These are phyloP conservation scores for Syzygium oleosum DNA, from an alignment of 345 rosid species.

Conservation along the genomic window DNA sequence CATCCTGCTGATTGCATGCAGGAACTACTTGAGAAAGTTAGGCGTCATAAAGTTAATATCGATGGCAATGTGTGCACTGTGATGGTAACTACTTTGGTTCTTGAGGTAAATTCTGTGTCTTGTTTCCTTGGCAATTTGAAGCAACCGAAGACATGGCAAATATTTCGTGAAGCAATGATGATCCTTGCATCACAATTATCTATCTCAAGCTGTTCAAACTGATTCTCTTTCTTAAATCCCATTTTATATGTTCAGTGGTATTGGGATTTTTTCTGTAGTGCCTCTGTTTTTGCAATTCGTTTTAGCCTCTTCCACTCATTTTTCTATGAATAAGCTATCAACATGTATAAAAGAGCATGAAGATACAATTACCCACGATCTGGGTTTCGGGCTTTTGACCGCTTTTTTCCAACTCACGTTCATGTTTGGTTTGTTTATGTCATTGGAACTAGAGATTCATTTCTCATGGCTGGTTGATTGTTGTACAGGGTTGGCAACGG, in stretches of 20 bases:
- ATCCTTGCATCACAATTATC: background rate
- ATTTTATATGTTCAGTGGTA: background rate
- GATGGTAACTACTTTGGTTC: constrained; percentile 94
- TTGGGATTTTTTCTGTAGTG: background rate
- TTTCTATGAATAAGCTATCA: background rate
- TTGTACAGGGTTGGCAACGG: constrained; percentile 85
- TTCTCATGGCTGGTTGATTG: background rate
- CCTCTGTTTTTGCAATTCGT: background rate
- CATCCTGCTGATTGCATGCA: constrained; percentile 99
- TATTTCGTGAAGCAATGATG: background rate
- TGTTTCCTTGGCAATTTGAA: background rate
- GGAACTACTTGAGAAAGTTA: constrained; percentile 85
- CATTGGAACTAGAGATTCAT: background rate
- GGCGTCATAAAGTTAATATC: constrained; percentile 73
- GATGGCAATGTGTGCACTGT: constrained; percentile 95
- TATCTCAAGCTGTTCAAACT: background rate
- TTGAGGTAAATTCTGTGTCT: constrained; percentile 56
- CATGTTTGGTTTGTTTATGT: background rate
- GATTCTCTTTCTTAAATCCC: background rate
- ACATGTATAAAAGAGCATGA: background rate
- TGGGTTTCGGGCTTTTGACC: background rate
- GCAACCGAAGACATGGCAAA: background rate
- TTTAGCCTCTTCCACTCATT: background rate
- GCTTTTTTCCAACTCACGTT: background rate
- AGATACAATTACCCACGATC: background rate